These are phyloP conservation scores for Aspergillus leporis DNA, from an alignment of 495 filamentous ascomycete genomes.

Conservation along the genomic window DNA sequence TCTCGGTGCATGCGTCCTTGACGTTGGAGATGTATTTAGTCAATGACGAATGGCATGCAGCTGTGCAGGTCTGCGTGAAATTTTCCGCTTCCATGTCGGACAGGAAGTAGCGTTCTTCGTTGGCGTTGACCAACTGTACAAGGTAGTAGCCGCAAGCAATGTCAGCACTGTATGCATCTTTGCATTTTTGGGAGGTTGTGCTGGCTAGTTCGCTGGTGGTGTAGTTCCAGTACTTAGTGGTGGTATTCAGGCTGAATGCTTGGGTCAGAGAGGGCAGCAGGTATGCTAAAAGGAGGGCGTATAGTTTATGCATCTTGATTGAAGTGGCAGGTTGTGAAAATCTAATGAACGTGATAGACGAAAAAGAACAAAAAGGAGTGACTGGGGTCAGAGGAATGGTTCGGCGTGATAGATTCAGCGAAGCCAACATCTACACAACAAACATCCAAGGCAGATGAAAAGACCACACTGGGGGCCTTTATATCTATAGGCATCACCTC, in stretches of 20 bases:
- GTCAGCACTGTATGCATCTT: conserved; percentile 32
- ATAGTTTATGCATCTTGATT: conserved; percentile 3
- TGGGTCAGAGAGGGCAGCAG: conserved; percentile 4
- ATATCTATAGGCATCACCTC: neutral
- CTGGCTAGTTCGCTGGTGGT: conserved; percentile 28
- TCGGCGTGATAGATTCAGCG: no score
- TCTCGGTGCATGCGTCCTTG: conserved; percentile 21
- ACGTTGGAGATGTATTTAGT: conserved; percentile 29
- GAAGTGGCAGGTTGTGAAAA: neutral
- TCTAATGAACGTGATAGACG: neutral
- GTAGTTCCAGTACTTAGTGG: conserved; percentile 28
- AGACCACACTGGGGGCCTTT: neutral
- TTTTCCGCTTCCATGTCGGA: conserved; percentile 22
- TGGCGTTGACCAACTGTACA: conserved; percentile 25
- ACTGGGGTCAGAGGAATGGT: no score
- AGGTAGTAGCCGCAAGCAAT: conserved; percentile 32
- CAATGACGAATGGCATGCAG: conserved; percentile 29
- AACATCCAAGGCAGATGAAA: neutral
- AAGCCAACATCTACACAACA: no score
- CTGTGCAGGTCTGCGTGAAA: conserved; percentile 28
- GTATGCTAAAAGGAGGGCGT: neutral
- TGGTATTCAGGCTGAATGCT: conserved; percentile 28
- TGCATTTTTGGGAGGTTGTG: conserved; percentile 32
- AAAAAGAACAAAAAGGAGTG: neutral
- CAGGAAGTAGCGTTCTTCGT: neutral